Conservation (phyloP, 2,329 filamentous ascomycete genomes). For the Basipetospora chlamydospora region DNA sequence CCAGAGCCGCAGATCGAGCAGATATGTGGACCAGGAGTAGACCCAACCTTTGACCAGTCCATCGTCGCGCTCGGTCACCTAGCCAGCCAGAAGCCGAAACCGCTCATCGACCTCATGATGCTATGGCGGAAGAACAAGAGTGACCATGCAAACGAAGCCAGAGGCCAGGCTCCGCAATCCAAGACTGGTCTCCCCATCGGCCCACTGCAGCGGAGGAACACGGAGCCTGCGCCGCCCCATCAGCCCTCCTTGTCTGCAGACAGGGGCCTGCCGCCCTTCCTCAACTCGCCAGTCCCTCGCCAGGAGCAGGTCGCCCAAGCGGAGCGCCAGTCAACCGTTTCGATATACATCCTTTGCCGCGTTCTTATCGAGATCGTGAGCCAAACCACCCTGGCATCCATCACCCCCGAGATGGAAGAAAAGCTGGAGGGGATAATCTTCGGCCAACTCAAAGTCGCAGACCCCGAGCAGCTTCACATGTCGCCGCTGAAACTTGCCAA, state of each 20-base stretch:
- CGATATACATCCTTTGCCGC: constrained; percentile 88
- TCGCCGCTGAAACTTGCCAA: constrained; percentile 83
- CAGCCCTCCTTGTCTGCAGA: constrained; percentile 11
- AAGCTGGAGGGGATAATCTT: constrained; percentile 94
- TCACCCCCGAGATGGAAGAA: constrained; percentile 84
- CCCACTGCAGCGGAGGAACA: constrained; percentile 54
- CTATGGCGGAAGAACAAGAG: constrained; percentile 95
- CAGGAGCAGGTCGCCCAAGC: constrained; percentile 65
- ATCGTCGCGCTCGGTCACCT: constrained; percentile 90
- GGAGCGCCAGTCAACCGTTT: constrained; percentile 82
- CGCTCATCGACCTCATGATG: constrained; percentile 94
- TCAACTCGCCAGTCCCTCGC: constrained; percentile 21
- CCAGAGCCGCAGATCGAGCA: constrained; percentile 73
- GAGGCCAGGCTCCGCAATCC: constrained; percentile 40
- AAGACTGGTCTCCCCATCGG: constrained; percentile 26
- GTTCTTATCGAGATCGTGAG: constrained; percentile 89
- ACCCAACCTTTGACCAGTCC: constrained; percentile 82
- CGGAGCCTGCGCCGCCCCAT: constrained; percentile 47
- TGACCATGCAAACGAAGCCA: constrained; percentile 63
- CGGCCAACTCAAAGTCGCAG: constrained; percentile 78
- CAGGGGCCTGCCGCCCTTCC: constrained; percentile 13
- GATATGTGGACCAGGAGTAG: constrained; percentile 80
- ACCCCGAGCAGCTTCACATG: constrained; percentile 62
- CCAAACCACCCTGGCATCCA: constrained; percentile 68
- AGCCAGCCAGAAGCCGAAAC: constrained; percentile 83